These are phyloP conservation scores for Hippophae tibetana DNA, from an alignment of 306 rosid species.

Conservation along the genomic window DNA sequence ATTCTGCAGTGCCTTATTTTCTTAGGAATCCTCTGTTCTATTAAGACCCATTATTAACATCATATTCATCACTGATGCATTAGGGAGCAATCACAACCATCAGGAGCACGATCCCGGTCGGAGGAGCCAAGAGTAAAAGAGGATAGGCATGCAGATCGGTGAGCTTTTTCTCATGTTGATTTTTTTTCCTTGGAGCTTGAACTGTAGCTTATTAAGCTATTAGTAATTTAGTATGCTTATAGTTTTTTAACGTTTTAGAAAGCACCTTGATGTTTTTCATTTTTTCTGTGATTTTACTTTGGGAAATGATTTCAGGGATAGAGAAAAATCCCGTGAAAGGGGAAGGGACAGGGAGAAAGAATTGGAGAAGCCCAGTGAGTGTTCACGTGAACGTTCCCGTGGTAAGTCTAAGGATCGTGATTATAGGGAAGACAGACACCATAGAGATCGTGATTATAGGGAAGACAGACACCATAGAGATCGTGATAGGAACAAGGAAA, in stretches of 20 bases:
- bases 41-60: conserved; percentile 3
- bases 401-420: conserved; percentile 82
- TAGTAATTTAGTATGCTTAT: background rate
- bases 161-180: conserved; percentile 15
- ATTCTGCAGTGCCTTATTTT: too few species aligned
- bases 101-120: conserved; percentile 67
- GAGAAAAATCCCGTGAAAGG: conserved; percentile 84
- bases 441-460: conserved; percentile 68
- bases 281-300: background rate
- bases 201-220: background rate
- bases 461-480: conserved; percentile 93
- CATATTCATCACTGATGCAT: conserved; percentile 16
- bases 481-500: conserved; percentile 62
- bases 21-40: too few species aligned
- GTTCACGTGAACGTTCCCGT: conserved; percentile 59
- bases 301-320: conserved; percentile 42
- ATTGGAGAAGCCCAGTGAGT: conserved; percentile 58
- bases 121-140: conserved; percentile 93
- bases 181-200: background rate
- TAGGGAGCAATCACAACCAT: conserved; percentile 81
- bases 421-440: conserved; percentile 48
- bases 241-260: background rate
- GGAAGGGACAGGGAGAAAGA: conserved; percentile 69
- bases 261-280: background rate
- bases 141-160: conserved; percentile 74